phyloP scores from a whole-genome alignment of 1,139 yeast species.

The Yamadazyma spencermartinsiae region DNA sequence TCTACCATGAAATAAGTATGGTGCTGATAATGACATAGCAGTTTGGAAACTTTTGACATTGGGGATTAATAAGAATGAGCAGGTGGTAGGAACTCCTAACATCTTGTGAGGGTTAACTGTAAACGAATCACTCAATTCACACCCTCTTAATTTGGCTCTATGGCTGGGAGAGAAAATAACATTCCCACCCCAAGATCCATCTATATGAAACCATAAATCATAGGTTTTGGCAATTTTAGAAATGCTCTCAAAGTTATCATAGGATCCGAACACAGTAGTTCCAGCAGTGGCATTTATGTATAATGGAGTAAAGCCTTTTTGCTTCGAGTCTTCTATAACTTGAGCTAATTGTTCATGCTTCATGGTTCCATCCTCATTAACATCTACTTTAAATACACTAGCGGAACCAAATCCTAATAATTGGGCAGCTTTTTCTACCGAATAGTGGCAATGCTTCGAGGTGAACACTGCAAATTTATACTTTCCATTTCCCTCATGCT shows the following conservation, averaged over 20 bases:
- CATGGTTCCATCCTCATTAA: conserved; percentile 60
- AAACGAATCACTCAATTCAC: conserved; percentile 70
- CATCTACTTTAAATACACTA: conserved; percentile 64
- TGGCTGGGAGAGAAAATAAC: conserved; percentile 64
- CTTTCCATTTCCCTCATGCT: conserved; percentile 54
- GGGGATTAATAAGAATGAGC: conserved; percentile 76
- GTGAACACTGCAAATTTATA: conserved; percentile 69
- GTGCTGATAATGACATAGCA: conserved; percentile 77
- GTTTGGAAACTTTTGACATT: conserved; percentile 64
- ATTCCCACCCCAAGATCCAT: conserved; percentile 93
- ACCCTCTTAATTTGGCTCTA: conserved; percentile 52
- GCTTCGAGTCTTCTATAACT: conserved; percentile 43
- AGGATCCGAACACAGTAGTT: conserved; percentile 85
- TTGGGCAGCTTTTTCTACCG: conserved; percentile 81
- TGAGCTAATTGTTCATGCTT: conserved; percentile 45
- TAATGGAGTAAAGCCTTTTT: conserved; percentile 66
- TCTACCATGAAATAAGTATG: conserved; percentile 75
- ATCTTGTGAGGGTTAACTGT: conserved; percentile 87
- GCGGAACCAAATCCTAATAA: conserved; percentile 70
- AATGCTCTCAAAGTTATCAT: conserved; percentile 64
- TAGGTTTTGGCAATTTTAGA: conserved; percentile 53
- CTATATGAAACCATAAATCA: conserved; percentile 76
- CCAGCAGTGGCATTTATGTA: conserved; percentile 87
- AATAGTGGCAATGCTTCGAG: conserved; percentile 75
- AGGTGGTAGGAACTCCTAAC: conserved; percentile 89